Percentiles rank a stretch among this genome's conserved stretches.
Conservation (phyloP, 2,329 filamentous ascomycete species). For the Phialophora macrospora region DNA sequence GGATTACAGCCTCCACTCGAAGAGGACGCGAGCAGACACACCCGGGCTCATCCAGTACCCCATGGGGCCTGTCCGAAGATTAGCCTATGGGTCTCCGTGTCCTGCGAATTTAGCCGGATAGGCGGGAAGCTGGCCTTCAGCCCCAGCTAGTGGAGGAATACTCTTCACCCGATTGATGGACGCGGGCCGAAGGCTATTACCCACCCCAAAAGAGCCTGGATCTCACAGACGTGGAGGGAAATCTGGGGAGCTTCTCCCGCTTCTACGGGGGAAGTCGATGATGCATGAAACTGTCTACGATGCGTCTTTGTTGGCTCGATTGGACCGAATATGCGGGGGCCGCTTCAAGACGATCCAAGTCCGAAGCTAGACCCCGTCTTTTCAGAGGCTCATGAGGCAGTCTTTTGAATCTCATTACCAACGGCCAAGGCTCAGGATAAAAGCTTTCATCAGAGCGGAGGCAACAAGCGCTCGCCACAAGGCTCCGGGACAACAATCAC, state of each 20-base stretch:
- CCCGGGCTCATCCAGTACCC: slow-evolving; percentile 7
- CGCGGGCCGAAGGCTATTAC: slow-evolving; percentile 1
- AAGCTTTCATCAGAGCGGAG: background rate
- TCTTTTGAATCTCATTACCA: background rate
- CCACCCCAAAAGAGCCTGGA: background rate
- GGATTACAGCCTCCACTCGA: background rate
- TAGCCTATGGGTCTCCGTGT: slow-evolving; percentile 8
- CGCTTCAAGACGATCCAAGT: background rate
- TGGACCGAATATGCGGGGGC: slow-evolving; percentile 10
- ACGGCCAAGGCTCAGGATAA: slow-evolving; percentile 9
- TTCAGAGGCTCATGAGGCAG: background rate
- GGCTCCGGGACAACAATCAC: slow-evolving; percentile 8
- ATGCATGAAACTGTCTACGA: background rate
- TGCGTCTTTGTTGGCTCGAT: slow-evolving; percentile 4
- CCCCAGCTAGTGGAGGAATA: background rate
- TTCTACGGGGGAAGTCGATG: background rate
- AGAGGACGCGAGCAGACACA: background rate
- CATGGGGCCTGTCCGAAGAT: slow-evolving; percentile 16
- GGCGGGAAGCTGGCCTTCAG: background rate
- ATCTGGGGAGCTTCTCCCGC: slow-evolving; percentile 12
- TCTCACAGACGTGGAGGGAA: slow-evolving; percentile 8
- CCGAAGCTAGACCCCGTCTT: slow-evolving; percentile 2
- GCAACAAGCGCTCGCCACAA: slow-evolving; percentile 1
- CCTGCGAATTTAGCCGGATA: slow-evolving; percentile 22
- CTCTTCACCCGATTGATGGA: slow-evolving; percentile 7